Percentiles rank a stretch among this genome's conserved stretches.
Conservation (phyloP, 208 protist genomes). For the Wallacemonas sp. region DNA sequence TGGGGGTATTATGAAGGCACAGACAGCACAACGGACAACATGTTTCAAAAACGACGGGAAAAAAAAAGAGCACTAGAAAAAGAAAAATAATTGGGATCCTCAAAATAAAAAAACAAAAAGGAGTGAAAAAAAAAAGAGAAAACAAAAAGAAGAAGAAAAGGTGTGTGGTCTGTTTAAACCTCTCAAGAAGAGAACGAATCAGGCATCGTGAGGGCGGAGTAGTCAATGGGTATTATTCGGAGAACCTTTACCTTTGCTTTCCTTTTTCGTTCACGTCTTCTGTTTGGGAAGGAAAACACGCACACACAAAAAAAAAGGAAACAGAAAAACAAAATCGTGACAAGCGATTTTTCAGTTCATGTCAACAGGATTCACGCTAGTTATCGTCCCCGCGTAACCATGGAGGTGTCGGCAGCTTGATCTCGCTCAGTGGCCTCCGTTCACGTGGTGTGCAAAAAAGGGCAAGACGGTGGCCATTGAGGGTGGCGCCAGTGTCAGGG, state of each 20-base stretch:
- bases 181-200: too few species aligned
- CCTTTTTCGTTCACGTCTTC: too few species aligned
- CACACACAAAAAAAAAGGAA: slow-evolving; percentile 2
- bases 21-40: too few species aligned
- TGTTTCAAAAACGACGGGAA: not conserved
- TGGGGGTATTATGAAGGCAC: too few species aligned
- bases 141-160: not conserved
- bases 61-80: not conserved
- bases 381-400: too few species aligned
- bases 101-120: slow-evolving; percentile 11
- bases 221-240: too few species aligned
- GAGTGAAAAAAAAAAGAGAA: not conserved
- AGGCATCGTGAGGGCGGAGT: too few species aligned
- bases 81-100: too few species aligned
- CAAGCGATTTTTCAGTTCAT: too few species aligned
- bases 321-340: slow-evolving; percentile 15
- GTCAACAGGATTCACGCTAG: too few species aligned
- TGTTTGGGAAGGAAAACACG: too few species aligned
- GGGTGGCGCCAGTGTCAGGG: not conserved
- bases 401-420: not conserved
- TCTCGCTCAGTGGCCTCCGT: not conserved
- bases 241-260: too few species aligned
- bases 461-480: not conserved
- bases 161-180: not conserved
- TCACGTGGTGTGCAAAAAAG: not conserved